A percentile compares a stretch with the other conserved stretches of the same genome.
These are phyloP conservation scores for Dendrobium officinale DNA, from an alignment of 106 monocot species.

Conservation along the genomic window DNA sequence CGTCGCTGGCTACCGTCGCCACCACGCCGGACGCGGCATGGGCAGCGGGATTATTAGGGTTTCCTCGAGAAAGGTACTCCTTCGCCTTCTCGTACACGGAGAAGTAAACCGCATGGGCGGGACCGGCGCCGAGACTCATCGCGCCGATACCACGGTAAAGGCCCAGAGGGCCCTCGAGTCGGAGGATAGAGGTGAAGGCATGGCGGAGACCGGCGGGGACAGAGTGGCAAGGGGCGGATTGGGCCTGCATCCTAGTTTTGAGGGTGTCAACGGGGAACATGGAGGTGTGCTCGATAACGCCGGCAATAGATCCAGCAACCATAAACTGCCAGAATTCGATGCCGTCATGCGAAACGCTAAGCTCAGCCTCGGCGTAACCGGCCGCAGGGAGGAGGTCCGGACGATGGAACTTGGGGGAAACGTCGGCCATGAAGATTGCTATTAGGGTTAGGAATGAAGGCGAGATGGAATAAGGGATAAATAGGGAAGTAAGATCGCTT, in stretches of 20 bases:
- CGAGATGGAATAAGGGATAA: slow-evolving; percentile 4
- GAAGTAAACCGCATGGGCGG: slow-evolving; percentile 95
- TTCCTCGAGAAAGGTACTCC: slow-evolving; percentile 31
- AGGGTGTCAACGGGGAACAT: slow-evolving; percentile 98
- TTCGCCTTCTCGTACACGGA: slow-evolving; percentile 82
- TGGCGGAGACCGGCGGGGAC: slow-evolving; percentile 29
- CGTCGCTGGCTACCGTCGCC: slow-evolving; percentile 82
- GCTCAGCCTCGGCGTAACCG: slow-evolving; percentile 5
- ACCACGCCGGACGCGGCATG: slow-evolving; percentile 76
- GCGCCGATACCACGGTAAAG: slow-evolving; percentile 86
- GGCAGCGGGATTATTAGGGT: slow-evolving; percentile 39
- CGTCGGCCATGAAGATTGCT: slow-evolving; percentile 22
- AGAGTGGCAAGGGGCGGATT: slow-evolving; percentile 21
- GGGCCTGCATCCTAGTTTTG: slow-evolving; percentile 83
- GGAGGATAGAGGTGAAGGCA: slow-evolving; percentile 31
- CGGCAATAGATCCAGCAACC: slow-evolving; percentile 87
- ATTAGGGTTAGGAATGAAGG: slow-evolving; percentile 8
- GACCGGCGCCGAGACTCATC: slow-evolving; percentile 89
- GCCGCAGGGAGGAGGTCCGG: slow-evolving; percentile 49
- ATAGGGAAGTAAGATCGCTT: slow-evolving; percentile 19
- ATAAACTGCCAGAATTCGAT: slow-evolving; percentile 85
- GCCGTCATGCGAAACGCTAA: slow-evolving; percentile 50
- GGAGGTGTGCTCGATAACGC: slow-evolving; percentile 84
- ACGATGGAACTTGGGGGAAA: slow-evolving; percentile 39
- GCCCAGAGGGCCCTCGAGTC: slow-evolving; percentile 42